Base-by-base conservation (phyloP, 2,329 filamentous ascomycete genomes). In the Aspergillus floridensis region DNA sequence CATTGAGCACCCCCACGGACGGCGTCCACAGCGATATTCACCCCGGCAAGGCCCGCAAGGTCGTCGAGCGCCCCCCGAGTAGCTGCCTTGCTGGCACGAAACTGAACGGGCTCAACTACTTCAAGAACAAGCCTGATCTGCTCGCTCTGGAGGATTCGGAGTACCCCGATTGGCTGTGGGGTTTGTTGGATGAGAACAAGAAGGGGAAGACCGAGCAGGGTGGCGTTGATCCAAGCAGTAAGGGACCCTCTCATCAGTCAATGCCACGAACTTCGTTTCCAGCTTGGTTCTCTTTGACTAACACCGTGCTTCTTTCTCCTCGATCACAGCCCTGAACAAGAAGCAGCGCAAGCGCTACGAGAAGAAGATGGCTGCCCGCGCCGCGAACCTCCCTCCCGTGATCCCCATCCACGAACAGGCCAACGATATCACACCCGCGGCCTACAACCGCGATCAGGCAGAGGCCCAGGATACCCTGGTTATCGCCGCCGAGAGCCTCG, bases 91-190 rank as follows among this genome's bases (percentile, higher is more conserved):
- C 75, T 6, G 79, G 79, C 11, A 75, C 74, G 5, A 72, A 70
- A 59, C 55, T 81, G 60, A 69, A 70, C 24, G 77, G 77, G 12
- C 68, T 81, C 49, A 79, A 78, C 59, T 81, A 80, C 65, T 74
- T 77, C 58, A 80, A 80, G 66, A 79, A 79, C 65, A 77, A 79
- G 60, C 73, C 77, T 6, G 75, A 78, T 41, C 62, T 80, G 24
- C 56, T 79, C 53, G 79, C 79, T 12, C 61, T 74, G 67, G 78
- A 81, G 57, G 79, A 81, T 62, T 70, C 73, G 47, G 79, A 80
- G 63, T 81, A 81, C 63, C 79, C 79, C 14, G 75, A 79, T 14
- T 81, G 79, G 79, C 62, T 81, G 56, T 81, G 79, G 79, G 70
- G 64, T 4, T 65, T 81, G 59, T 63, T 80, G 59, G 76, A 78